These are phyloP conservation scores for Allium cepa DNA, from an alignment of 106 monocot genomes.

Conservation along the genomic window DNA sequence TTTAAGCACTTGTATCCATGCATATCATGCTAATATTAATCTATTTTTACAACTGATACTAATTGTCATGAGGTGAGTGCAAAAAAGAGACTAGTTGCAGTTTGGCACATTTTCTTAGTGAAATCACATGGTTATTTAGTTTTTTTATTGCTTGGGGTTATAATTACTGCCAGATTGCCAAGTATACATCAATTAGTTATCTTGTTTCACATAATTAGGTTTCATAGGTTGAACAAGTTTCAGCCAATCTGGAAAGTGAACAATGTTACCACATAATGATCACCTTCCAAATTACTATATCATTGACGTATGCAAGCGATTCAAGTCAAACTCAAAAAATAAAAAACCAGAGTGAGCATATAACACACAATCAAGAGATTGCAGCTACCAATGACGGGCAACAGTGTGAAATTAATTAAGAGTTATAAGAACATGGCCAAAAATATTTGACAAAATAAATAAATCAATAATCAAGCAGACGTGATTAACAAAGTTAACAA, in stretches of 20 bases:
- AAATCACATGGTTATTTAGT: too few species aligned
- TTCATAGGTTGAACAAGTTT: too few species aligned
- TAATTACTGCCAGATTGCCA: too few species aligned
- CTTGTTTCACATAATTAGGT: not conserved
- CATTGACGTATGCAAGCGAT: too few species aligned
- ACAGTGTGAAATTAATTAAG: constrained; percentile 1
- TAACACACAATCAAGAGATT: not conserved
- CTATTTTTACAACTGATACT: not conserved
- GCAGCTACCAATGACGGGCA: constrained; percentile 5
- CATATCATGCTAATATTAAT: not conserved
- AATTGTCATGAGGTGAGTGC: constrained; percentile 9
- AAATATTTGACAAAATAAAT: not conserved
- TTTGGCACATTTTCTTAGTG: constrained; percentile 1
- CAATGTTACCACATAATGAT: too few species aligned
- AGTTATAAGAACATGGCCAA: constrained; percentile 6
- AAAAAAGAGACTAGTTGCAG: constrained; percentile 5
- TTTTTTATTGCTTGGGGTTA: too few species aligned
- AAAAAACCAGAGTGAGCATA: too few species aligned
- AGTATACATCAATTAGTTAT: not conserved
- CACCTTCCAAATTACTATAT: too few species aligned
- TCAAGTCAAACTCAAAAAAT: too few species aligned
- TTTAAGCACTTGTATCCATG: constrained; percentile 9
- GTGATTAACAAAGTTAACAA: not conserved
- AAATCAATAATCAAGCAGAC: too few species aligned
- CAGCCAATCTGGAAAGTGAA: too few species aligned